A percentile compares a stretch with the other conserved stretches of the same genome.
Conservation (phyloP, 306 rosid species). For the Glycine latifolia region DNA sequence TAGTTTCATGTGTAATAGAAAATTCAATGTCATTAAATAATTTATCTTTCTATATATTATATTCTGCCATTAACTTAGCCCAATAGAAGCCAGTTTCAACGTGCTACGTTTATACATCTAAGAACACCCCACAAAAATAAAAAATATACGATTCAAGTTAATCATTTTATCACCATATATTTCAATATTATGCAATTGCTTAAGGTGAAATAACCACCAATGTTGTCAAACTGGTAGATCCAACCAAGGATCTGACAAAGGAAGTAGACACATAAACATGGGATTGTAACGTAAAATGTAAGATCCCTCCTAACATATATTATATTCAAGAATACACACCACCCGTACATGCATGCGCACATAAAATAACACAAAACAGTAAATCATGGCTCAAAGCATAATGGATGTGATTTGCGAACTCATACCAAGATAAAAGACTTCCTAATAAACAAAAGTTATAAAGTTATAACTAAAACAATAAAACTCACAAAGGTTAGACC, state of each 20-base stretch:
- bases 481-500: background rate
- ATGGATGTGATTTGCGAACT: background rate
- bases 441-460: background rate
- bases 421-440: conserved; percentile 1
- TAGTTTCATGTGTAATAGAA: conserved; percentile 28
- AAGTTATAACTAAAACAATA: background rate
- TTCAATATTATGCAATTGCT: conserved; percentile 2
- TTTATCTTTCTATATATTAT: conserved; percentile 2
- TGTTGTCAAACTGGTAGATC: background rate
- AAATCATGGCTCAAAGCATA: background rate
- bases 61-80: conserved; percentile 4
- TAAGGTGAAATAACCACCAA: background rate
- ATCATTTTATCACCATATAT: conserved; percentile 13
- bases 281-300: background rate
- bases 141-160: background rate
- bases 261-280: background rate
- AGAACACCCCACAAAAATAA: background rate
- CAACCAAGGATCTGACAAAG: background rate
- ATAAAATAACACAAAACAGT: background rate
- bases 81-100: background rate
- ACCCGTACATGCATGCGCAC: background rate
- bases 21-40: conserved; percentile 20
- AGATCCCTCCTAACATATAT: background rate
- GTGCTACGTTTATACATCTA: background rate
- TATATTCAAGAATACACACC: background rate